Evolutionary conservation across 768 basidiomycete genomes (phyloP), one percentile per base, ranked within the genome.

Genomic region (Pisolithus orientalis): DNA sequence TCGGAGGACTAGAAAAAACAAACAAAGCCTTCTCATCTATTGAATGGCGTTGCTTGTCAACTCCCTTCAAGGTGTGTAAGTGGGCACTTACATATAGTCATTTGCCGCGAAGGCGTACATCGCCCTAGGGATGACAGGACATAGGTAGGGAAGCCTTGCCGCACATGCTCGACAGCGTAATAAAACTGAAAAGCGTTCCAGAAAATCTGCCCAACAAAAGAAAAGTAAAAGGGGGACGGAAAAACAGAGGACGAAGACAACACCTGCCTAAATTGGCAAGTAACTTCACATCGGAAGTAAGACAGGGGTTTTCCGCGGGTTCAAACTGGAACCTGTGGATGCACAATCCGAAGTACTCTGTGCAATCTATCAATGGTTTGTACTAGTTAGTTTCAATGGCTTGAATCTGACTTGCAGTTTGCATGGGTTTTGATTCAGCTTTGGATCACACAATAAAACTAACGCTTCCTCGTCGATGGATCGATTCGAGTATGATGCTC

Each of bases 401-500:
- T 5, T 34, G 11, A 13, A 34, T 34, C 13, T 13, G 1, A 34
- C 14, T 13, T 34, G 10, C 4, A 34, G 34, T 5, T 34, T 34
- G 34, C 2, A 34, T 14, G 34, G 34, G 34, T 2, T 34, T 42
- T 13, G 44, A 27, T 10, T 6, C 45, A n/a, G n/a, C n/a, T n/a
- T n/a, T n/a, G n/a, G n/a, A n/a, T n/a, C n/a, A n/a, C n/a, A 44
- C 52, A 5, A 59, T 43, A 5, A 51, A 28, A 14, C 4, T 32
- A 21, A 21, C 2, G 21, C 21, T 21, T 21, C 21, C 31, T 7
- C 52, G 24, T 2, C 59, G 57, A 17, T 31, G 55, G 11, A 64
- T 14, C 14, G 57, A 34, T 31, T 64, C 61, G 5, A 52, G 6
- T 13, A 66, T n/a, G 25, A 66, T 21, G 21, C 2, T 17, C 21